These are phyloP conservation scores for Penicillium robsamsonii DNA, from an alignment of 495 filamentous ascomycete genomes.

Conservation along the genomic window DNA sequence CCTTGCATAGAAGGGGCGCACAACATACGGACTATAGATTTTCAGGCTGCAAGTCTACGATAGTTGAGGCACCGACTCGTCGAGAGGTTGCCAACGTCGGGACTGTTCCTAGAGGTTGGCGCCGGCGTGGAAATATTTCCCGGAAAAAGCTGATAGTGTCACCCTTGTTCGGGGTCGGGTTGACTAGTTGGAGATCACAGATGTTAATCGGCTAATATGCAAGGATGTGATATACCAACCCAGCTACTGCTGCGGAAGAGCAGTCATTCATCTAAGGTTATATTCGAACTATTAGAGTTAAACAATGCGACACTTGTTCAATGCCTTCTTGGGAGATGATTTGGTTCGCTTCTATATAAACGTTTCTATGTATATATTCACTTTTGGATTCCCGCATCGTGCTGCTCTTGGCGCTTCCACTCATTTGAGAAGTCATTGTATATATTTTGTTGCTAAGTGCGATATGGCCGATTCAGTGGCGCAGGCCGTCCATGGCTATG, in stretches of 20 bases:
- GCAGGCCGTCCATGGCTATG: conserved; percentile 13
- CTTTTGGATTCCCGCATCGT: neutral
- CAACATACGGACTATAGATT: neutral
- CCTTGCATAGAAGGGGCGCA: neutral
- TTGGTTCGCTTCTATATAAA: neutral
- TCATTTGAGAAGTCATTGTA: neutral
- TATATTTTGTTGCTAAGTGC: neutral
- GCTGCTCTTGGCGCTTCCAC: neutral
- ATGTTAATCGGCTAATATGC: conserved; percentile 14
- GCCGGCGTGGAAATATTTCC: neutral
- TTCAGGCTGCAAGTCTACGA: too few relatives aligned
- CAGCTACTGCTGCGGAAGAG: neutral
- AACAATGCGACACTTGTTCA: conserved; percentile 15
- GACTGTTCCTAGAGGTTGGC: neutral
- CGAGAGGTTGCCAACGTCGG: neutral
- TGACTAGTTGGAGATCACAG: conserved; percentile 7
- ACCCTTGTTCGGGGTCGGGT: too few relatives aligned
- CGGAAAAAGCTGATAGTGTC: conserved; percentile 5
- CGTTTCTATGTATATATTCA: conserved; percentile 6
- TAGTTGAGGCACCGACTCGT: too few relatives aligned
- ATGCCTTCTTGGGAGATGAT: neutral
- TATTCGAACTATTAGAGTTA: neutral
- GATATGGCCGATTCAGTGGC: conserved; percentile 15
- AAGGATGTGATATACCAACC: conserved; percentile 23
- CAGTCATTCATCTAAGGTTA: neutral